These are phyloP conservation scores for Ascochyta rabiei DNA, from an alignment of 2,329 filamentous ascomycete species.

Conservation along the genomic window DNA sequence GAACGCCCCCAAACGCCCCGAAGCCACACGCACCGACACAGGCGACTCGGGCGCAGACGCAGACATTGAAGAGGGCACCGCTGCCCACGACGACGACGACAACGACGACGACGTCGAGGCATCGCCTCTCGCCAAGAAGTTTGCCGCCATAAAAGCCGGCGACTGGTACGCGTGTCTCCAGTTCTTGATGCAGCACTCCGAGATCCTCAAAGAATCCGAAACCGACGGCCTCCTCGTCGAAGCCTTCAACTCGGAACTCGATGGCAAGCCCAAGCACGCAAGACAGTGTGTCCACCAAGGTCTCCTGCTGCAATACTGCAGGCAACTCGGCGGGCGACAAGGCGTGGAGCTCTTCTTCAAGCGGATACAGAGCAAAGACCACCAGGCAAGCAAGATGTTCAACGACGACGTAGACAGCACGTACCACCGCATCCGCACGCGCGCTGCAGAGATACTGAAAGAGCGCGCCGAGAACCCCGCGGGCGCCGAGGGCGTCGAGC, in stretches of 20 bases:
- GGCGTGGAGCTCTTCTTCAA: constrained; percentile 95
- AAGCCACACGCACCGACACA: constrained; percentile 47
- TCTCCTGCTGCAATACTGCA: constrained; percentile 91
- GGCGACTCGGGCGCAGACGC: constrained; percentile 65
- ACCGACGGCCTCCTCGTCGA: constrained; percentile 89
- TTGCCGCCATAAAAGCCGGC: constrained; percentile 75
- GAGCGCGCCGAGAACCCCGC: constrained; percentile 59
- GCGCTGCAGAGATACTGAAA: constrained; percentile 74
- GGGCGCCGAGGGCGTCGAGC: constrained; percentile 75
- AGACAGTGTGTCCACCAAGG: constrained; percentile 92
- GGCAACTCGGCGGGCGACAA: constrained; percentile 84
- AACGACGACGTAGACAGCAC: constrained; percentile 90
- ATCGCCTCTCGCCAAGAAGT: constrained; percentile 77
- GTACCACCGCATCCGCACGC: constrained; percentile 78
- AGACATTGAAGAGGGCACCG: constrained; percentile 62
- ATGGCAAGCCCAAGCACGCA: constrained; percentile 75
- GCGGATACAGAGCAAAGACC: constrained; percentile 84
- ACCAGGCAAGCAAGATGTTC: constrained; percentile 91
- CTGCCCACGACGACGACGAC: constrained; percentile 55
- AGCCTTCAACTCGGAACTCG: constrained; percentile 86
- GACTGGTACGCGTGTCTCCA: constrained; percentile 76
- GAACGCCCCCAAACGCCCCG: constrained; percentile 64
- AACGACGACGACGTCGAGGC: constrained; percentile 76
- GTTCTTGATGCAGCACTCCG: constrained; percentile 79
- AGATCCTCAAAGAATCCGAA: constrained; percentile 81